Base-by-base conservation (phyloP, 805 yeast species). In the Ogataea henricii region DNA sequence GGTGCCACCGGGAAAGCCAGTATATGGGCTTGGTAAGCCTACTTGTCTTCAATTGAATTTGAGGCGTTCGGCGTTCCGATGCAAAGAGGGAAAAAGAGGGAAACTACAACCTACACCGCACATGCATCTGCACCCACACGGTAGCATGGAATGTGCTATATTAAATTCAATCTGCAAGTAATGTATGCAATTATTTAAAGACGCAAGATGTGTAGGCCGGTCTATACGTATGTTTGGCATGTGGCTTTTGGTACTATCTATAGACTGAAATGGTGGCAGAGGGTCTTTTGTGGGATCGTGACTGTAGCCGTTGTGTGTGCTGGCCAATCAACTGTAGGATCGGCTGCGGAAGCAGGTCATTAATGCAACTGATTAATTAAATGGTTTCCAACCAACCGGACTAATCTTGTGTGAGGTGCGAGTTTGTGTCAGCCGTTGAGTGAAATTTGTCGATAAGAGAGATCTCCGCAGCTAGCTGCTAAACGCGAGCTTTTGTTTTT, bases 211-310 rank as follows among this genome's bases (percentile, higher is more conserved):
- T 30, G 36, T 22, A 7, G 4, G 33, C 10, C 14, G 32, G 17
- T 27, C 42, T 4, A 12, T 29, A 30, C 9, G 21, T 22, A 30
- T n/a, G 36, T 20, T 30, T 40, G 43, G 36, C 43, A 30, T 40
- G 43, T 40, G 43, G 43, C 36, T 18, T 22, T 40, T 21, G 6
- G 21, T 13, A 12, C 25, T 21, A 14, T 40, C 36, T 29, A 21
- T 39, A 26, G 22, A 26, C 34, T 27, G 33, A 4, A 27, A 20
- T 10, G n/a, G 12, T 21, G 20, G 26, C 18, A 40, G 30, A 30
- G 37, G 43, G 43, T 9, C 37, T 40, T 17, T 20, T 39, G 42
- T 39, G 42, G 42, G 14, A 17, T 26, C 13, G 12, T 26, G 25
- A 39, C n/a, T 39, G 9, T 7, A n/a, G 34, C 33, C 32, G 25